phyloP scores from a whole-genome alignment of 2,329 filamentous ascomycete species.

The Aspergillus sp. region DNA sequence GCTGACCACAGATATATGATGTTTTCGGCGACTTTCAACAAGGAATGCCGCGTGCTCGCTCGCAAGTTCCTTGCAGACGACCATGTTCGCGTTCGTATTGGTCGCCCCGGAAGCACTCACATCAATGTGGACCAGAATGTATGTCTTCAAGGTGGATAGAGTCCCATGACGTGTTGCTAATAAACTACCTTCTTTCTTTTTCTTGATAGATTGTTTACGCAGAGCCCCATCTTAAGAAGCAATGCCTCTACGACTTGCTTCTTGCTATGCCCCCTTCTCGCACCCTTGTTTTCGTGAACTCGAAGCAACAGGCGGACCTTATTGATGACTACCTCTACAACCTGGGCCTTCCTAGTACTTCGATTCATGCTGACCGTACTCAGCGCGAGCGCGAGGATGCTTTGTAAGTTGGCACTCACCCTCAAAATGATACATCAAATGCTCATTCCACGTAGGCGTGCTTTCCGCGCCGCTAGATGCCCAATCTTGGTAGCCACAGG shows the following conservation, averaged over 20 bases:
- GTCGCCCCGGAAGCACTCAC: slow-evolving; percentile 80
- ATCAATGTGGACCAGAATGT: slow-evolving; percentile 75
- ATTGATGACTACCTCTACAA: slow-evolving; percentile 89
- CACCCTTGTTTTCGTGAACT: slow-evolving; percentile 89
- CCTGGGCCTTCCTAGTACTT: slow-evolving; percentile 74
- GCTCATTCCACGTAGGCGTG: slow-evolving; percentile 51
- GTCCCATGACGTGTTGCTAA: background rate
- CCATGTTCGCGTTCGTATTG: slow-evolving; percentile 79
- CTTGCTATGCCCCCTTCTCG: slow-evolving; percentile 68
- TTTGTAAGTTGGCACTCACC: slow-evolving; percentile 55
- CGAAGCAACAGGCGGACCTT: slow-evolving; percentile 73
- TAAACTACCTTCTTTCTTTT: background rate
- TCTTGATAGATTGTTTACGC: slow-evolving; percentile 61
- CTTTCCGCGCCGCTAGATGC: slow-evolving; percentile 71
- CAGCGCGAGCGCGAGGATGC: slow-evolving; percentile 91
- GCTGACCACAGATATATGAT: slow-evolving; percentile 70
- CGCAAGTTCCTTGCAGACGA: slow-evolving; percentile 71
- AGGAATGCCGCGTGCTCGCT: slow-evolving; percentile 72
- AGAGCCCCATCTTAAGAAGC: slow-evolving; percentile 65
- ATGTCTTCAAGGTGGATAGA: slow-evolving; percentile 17
- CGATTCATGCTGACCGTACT: slow-evolving; percentile 83
- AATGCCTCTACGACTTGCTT: slow-evolving; percentile 71
- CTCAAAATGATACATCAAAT: background rate
- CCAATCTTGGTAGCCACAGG: slow-evolving; percentile 87
- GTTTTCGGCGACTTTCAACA: slow-evolving; percentile 94